Evolutionary conservation across 331 rosid genomes (phyloP), one percentile per base, ranked within the genome.

Genomic region (Phaseolus coccineus): DNA sequence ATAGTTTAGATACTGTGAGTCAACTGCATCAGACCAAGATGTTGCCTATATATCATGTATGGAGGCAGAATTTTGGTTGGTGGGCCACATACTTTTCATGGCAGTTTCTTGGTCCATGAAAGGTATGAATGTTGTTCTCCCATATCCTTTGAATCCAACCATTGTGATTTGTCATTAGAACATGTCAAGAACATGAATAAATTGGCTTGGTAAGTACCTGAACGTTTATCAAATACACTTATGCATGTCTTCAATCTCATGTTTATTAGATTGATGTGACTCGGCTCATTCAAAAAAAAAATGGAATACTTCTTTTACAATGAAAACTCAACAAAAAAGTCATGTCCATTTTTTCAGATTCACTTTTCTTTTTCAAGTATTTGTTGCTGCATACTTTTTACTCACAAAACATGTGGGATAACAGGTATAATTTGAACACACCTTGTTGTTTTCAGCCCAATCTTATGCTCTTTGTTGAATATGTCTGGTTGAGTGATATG

Each of bases 1-100:
- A 22, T 35, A 77, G 69, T 56, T 57, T 65, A 76, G 62, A 72
- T 77, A 66, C 42, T 4, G 48, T 79, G 90, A 83, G 84, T 79
- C 89, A 91, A 87, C 94, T 84, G 77, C 71, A 80, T 79, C 73
- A 66, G 62, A 86, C 90, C 92, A 82, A 81, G 80, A 87, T 53
- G 74, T 73, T 75, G 74, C 82, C 88, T 88, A 84, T 85, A 85
- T 84, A 80, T 46, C 51, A 46, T 10, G 13, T 8, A 80, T 77
- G 71, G 80, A 80, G 74, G 85, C 50, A 84, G 90, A 73, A 33
- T 40, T 67, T 53, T 55, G 87, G 83, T 90, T 87, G 99, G 97
- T 93, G 76, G 50, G 46, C 78, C 91, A 91, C 96, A 82, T 87
- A 71, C 89, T 93, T 95, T 76, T 87, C 84, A 87, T 93, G 97